Base-by-base conservation (phyloP, 805 yeast species). In the Candida loeiensis region DNA sequence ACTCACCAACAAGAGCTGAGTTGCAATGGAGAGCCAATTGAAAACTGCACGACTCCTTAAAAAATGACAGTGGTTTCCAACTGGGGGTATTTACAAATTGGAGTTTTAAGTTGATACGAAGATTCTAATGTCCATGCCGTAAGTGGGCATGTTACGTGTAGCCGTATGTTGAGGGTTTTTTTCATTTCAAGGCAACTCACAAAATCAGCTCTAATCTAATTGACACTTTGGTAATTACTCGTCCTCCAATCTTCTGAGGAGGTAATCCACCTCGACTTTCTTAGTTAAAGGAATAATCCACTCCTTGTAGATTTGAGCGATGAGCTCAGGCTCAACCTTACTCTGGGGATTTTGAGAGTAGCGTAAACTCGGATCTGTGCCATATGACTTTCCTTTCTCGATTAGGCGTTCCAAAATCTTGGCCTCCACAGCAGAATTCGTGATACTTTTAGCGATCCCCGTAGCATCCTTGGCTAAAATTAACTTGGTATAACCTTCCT, bases 261-360 rank as follows among this genome's bases (percentile, higher is more conserved):
- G 69, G 56, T 93, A 93, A 44, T 91, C 96, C 17, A 93, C 85
- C 66, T 93, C 99, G 16, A 93, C 98, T 60, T 85, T 84, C 63
- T 91, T 93, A 6, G 99, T 93, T 58, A 93, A 69, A 7, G 98
- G 98, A 51, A 93, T 93, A 30, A 93, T 85, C 66, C 80, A 83
- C 34, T 88, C 89, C 60, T 83, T 80, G 69, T 91, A 93, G 46
- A 93, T 81, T 44, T 76, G 72, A 9, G 90, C 95, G 49, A 93
- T 77, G 11, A 79, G 76, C 48, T 87, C 90, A 0, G 95, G 91
- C 33, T 85, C 76, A 20, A 93, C 84, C 57, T 86, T 86, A 49
- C 85, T 77, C 55, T 78, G 85, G 4, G 74, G 69, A 40, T 73
- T 73, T 52, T 85, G 87, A 21, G 83, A 72, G 63, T 78, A 79